A percentile compares a stretch with the other conserved stretches of the same genome.
These are phyloP conservation scores for Wickerhamiella occidentalis DNA, from an alignment of 805 yeast species.

Conservation along the genomic window DNA sequence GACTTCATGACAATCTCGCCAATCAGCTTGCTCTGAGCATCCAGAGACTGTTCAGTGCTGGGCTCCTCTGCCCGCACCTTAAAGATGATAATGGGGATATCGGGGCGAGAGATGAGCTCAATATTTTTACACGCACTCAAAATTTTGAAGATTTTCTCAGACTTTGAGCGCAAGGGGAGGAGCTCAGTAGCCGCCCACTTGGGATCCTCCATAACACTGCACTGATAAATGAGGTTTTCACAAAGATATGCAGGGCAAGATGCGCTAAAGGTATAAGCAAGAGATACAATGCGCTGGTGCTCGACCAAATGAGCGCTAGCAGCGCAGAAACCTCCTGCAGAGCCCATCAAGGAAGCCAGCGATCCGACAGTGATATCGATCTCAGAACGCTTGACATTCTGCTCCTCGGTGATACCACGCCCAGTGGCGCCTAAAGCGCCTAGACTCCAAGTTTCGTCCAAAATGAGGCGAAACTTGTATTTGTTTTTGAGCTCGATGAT, in stretches of 20 bases:
- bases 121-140: conserved; percentile 28
- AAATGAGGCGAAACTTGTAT: conserved; percentile 72
- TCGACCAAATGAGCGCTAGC: conserved; percentile 74
- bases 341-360: conserved; percentile 65
- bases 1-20: conserved; percentile 53
- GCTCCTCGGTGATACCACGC: conserved; percentile 72
- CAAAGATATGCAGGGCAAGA: conserved; percentile 89
- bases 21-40: conserved; percentile 33
- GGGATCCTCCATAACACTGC: conserved; percentile 26
- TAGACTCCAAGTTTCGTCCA: conserved; percentile 79
- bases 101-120: conserved; percentile 41
- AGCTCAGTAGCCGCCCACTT: conserved; percentile 23
- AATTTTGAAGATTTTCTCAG: conserved; percentile 13
- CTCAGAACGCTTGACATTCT: conserved; percentile 49
- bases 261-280: conserved; percentile 88
- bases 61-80: conserved; percentile 31
- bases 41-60: conserved; percentile 23
- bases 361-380: conserved; percentile 82
- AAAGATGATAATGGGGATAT: conserved; percentile 61
- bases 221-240: conserved; percentile 20
- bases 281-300: conserved; percentile 83
- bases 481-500: conserved; percentile 63
- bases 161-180: conserved; percentile 16
- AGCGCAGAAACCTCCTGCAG: conserved; percentile 89
- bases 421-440: conserved; percentile 82